Percentiles rank a stretch among this genome's conserved stretches.
Evolutionary conservation across 2,329 filamentous ascomycete genomes (phyloP).

Genomic region (Aspergillus neotritici): DNA sequence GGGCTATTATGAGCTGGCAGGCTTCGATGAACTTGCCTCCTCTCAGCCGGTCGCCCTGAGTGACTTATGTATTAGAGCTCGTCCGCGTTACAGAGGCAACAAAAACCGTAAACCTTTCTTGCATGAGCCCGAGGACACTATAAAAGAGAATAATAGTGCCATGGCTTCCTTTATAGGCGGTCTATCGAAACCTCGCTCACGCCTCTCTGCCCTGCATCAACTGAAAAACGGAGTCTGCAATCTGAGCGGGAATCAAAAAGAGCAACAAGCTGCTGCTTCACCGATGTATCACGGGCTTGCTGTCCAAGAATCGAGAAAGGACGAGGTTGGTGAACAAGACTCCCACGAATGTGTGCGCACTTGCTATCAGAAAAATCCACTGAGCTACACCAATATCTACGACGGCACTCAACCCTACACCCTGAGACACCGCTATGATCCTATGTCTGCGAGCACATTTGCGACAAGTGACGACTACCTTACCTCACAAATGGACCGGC

Average conservation of each 20-base stretch:
- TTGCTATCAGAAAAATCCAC: constrained; percentile 12
- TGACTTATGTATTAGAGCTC: constrained; percentile 14
- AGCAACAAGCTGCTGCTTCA: background rate
- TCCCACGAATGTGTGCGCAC: background rate
- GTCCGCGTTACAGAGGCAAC: constrained; percentile 15
- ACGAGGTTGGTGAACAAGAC: too few species aligned
- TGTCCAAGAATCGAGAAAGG: too few species aligned
- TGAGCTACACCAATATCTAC: constrained; percentile 12
- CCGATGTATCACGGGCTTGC: too few species aligned
- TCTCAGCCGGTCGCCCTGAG: constrained; percentile 21
- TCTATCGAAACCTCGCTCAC: constrained; percentile 7
- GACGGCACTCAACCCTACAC: constrained; percentile 1
- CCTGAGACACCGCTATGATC: constrained; percentile 1
- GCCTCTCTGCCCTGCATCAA: constrained; percentile 6
- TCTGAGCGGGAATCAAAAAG: background rate
- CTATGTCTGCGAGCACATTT: constrained; percentile 5
- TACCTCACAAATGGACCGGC: background rate
- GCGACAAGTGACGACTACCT: background rate
- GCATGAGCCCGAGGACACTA: constrained; percentile 3
- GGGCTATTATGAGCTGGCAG: constrained; percentile 14
- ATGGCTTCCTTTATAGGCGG: constrained; percentile 1
- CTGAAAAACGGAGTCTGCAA: constrained; percentile 1
- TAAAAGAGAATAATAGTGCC: background rate
- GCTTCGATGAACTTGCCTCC: constrained; percentile 18
- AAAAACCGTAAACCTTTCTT: constrained; percentile 16